These are phyloP conservation scores for Tubosaeta brunneosetosa DNA, from an alignment of 768 basidiomycete genomes.

Conservation along the genomic window DNA sequence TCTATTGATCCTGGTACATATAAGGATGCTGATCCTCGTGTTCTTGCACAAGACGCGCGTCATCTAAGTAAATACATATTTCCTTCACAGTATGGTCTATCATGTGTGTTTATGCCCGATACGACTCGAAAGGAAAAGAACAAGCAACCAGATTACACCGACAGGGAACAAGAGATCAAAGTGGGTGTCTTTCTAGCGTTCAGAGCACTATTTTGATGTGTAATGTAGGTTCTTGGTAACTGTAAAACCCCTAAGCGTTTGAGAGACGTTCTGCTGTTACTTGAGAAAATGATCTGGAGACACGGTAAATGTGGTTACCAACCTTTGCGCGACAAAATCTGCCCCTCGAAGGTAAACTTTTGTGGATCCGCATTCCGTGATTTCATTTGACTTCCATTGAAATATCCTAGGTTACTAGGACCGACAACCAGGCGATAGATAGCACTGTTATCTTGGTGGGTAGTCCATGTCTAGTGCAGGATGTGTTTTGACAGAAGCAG, in stretches of 20 bases:
- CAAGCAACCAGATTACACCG: slow-evolving; percentile 47
- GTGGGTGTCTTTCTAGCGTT: slow-evolving; percentile 31
- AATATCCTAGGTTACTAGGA: slow-evolving; percentile 34
- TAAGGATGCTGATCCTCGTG: slow-evolving; percentile 42
- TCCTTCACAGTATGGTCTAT: slow-evolving; percentile 68
- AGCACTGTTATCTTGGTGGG: slow-evolving; percentile 60
- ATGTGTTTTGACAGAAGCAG: slow-evolving; percentile 33
- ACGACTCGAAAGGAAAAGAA: slow-evolving; percentile 25
- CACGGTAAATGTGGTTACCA: slow-evolving; percentile 70
- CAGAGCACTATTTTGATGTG: neutral
- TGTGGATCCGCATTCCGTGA: neutral
- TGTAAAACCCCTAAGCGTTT: slow-evolving; percentile 74
- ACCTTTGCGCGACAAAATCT: slow-evolving; percentile 56
- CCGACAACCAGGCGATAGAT: slow-evolving; percentile 45
- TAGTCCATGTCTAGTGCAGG: neutral
- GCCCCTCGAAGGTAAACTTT: slow-evolving; percentile 66
- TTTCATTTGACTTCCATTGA: neutral
- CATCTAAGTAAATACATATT: slow-evolving; percentile 83
- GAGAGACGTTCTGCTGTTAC: slow-evolving; percentile 45
- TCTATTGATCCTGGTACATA: slow-evolving; percentile 26
- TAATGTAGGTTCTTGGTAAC: slow-evolving; percentile 34
- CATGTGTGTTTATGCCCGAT: slow-evolving; percentile 47
- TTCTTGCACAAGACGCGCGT: slow-evolving; percentile 48
- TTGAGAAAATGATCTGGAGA: slow-evolving; percentile 61
- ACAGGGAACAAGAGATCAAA: slow-evolving; percentile 69